These are phyloP conservation scores for Avena atlantica DNA, from an alignment of 176 grass and related monocot species.

Conservation along the genomic window DNA sequence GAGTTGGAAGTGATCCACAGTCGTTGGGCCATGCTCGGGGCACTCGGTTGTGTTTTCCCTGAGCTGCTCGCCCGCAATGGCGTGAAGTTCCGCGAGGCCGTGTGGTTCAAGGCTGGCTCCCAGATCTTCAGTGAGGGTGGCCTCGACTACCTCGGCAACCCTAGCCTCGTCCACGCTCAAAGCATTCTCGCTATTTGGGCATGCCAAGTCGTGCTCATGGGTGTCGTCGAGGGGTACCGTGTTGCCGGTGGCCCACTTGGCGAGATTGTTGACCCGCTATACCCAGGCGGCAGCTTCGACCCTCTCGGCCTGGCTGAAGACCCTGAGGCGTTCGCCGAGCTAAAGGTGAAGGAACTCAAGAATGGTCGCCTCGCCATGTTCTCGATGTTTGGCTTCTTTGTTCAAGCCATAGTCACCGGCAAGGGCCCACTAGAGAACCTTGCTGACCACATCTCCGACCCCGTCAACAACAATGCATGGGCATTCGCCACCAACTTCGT, in stretches of 20 bases:
- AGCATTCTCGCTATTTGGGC: neutral
- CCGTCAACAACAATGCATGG: neutral
- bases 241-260: neutral
- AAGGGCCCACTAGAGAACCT: constrained; percentile 4
- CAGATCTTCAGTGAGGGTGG: constrained; percentile 14
- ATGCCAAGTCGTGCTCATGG: constrained; percentile 4
- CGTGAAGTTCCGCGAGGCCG: neutral
- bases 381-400: neutral
- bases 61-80: neutral
- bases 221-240: neutral
- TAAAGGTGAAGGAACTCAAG: constrained; percentile 20
- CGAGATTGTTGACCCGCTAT: neutral
- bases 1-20: neutral
- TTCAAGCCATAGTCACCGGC: neutral
- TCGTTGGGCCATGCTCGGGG: neutral
- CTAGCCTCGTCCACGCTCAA: neutral
- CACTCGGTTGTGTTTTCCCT: constrained; percentile 2
- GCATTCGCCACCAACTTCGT: neutral
- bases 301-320: neutral
- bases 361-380: neutral
- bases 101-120: constrained; percentile 11
- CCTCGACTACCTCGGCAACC: constrained; percentile 8
- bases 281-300: neutral
- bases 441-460: neutral
- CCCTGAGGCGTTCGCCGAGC: neutral